phyloP scores from a whole-genome alignment of 768 basidiomycete genomes.

The Termitomyces titanicus region DNA sequence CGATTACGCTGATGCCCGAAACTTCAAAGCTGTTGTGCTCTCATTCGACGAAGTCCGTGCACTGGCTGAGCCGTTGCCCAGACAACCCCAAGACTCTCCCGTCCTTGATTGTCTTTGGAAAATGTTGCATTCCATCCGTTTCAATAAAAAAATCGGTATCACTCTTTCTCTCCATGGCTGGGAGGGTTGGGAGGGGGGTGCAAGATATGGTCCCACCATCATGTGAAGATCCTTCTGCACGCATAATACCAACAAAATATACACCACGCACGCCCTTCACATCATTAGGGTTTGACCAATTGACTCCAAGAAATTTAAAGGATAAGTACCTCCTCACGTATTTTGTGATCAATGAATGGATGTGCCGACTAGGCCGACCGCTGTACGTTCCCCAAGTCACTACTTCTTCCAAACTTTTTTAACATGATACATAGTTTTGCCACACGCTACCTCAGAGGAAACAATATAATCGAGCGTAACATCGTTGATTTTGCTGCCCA shows the following conservation, averaged over 20 bases:
- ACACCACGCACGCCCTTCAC: too few species aligned
- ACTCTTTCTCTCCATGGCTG: neutral
- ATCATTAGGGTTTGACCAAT: neutral
- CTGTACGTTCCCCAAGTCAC: neutral
- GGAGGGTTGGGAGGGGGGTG: too few species aligned
- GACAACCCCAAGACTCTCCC: too few species aligned
- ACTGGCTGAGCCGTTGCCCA: neutral
- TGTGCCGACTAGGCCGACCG: neutral
- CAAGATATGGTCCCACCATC: neutral
- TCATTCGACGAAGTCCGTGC: neutral
- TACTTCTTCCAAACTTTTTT: neutral
- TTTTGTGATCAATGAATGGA: neutral
- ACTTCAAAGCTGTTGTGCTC: neutral
- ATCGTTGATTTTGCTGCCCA: neutral
- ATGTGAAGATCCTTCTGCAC: neutral
- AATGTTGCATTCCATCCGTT: neutral
- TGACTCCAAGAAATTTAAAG: neutral
- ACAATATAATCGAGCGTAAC: neutral
- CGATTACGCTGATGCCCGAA: neutral
- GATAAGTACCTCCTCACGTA: neutral
- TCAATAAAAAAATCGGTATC: neutral
- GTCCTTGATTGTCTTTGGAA: neutral
- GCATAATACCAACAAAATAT: too few species aligned
- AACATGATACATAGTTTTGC: neutral
- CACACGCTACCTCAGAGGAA: neutral